Conservation (phyloP, 129 eudicot genomes). For the Erigeron canadensis region DNA sequence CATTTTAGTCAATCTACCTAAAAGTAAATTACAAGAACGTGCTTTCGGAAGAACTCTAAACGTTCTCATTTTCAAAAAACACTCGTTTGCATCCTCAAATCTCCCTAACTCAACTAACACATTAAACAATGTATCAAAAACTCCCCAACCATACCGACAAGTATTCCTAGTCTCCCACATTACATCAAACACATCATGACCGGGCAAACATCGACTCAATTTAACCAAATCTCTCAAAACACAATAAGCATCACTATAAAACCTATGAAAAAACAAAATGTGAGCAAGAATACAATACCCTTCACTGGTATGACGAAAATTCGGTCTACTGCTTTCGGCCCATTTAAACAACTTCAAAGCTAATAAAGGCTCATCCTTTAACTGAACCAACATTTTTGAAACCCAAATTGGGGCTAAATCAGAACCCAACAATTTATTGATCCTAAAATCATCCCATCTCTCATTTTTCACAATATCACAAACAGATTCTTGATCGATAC, state of each 20-base stretch:
- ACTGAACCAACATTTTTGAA: too few relatives aligned
- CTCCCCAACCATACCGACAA: slow-evolving; percentile 71
- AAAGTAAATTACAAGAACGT: slow-evolving; percentile 73
- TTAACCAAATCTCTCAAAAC: slow-evolving; percentile 47
- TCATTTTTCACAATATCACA: slow-evolving; percentile 50
- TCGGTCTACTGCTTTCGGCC: slow-evolving; percentile 39
- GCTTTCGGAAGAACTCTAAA: slow-evolving; percentile 66
- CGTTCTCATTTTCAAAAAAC: slow-evolving; percentile 63
- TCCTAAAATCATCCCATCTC: too few relatives aligned
- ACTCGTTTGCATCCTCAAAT: slow-evolving; percentile 73
- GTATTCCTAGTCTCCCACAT: slow-evolving; percentile 80
- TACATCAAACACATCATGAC: slow-evolving; percentile 49
- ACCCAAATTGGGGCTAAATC: too few relatives aligned
- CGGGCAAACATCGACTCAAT: slow-evolving; percentile 26
- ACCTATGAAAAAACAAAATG: slow-evolving; percentile 63
- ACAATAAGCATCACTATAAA: slow-evolving; percentile 57
- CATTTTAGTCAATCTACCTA: slow-evolving; percentile 51
- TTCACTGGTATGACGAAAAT: slow-evolving; percentile 69
- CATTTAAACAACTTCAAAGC: not conserved
- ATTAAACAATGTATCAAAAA: slow-evolving; percentile 74
- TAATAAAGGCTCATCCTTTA: not conserved
- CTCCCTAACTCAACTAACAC: slow-evolving; percentile 66
- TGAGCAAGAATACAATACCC: slow-evolving; percentile 71
- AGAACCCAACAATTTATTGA: too few relatives aligned
- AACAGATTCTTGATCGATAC: slow-evolving; percentile 41